Evolutionary conservation across 1,139 yeast genomes (phyloP), one percentile per base, ranked within the genome.

Genomic region (Zygosaccharomyces sapae): DNA sequence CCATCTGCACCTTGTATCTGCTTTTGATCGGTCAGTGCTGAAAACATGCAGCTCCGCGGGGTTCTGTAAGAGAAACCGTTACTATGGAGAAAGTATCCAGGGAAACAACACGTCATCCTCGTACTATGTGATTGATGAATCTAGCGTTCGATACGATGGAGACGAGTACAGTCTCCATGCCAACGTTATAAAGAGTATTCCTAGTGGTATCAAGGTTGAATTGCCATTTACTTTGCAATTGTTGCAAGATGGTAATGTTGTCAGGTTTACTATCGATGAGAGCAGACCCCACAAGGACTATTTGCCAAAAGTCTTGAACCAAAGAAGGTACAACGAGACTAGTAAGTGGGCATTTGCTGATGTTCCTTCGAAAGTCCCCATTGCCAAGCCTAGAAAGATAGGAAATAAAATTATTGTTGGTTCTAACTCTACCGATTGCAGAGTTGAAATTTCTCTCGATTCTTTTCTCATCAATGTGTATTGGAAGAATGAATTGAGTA

Each of bases 41-140:
- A 86, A 87, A 66, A 79, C 76, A 12, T 92, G 98, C 68, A 80
- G 73, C 8, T 83, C 86, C 57, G 78, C 90, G 16, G 95, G 97
- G 6, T 90, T 92, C 64, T 92, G 98, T 64, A 70, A 76, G 44
- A 74, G 98, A 62, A 88, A 92, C 60, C 70, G 94, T 45, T 80
- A 79, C 52, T 89, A 77, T 63, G 92, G 94, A 2, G 59, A 63
- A n/a, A 67, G 73, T 43, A 74, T 83, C 12, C 52, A 63, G 1
- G 57, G 61, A 4, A 53, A 62, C 1, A 63, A 70, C 53, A 59
- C 58, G 24, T 68, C 81, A 1, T 77, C 88, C 62, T 56, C 72
- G 1, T 55, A 70, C 2, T 52, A 59, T 27, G 31, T 27, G 31
- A 27, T 27, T 27, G 31, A 27, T 12, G 31, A 27, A 9, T 27